Evolutionary conservation across 1,284 basidiomycete genomes (phyloP).

Genomic region (Pseudozyma hubeiensis): DNA sequence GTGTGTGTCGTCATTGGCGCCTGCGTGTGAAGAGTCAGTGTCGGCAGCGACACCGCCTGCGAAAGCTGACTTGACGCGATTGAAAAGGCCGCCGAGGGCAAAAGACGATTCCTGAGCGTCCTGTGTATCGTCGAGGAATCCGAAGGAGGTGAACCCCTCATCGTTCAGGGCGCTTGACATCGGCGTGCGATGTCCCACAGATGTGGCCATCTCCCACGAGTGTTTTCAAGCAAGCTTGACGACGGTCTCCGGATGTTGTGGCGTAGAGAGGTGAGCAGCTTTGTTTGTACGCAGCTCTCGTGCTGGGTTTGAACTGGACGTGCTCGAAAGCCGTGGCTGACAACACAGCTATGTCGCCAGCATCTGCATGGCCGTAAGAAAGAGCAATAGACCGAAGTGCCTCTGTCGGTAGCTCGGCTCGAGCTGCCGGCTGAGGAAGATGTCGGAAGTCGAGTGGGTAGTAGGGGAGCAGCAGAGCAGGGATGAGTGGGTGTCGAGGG

Average conservation of each 20-base stretch:
- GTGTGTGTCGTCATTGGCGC: not conserved
- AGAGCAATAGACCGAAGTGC: not conserved
- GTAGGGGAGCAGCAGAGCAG: not conserved
- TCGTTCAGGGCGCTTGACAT: not conserved
- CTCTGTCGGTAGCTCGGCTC: not conserved
- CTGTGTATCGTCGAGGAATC: slow-evolving; percentile 58
- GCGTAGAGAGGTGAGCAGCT: too few species aligned
- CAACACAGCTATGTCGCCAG: not conserved
- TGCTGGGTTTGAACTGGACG: not conserved
- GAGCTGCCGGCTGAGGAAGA: not conserved
- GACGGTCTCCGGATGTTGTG: not conserved
- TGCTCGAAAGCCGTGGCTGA: not conserved
- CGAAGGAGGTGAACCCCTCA: slow-evolving; percentile 54
- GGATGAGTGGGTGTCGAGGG: slow-evolving; percentile 1
- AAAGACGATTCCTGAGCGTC: slow-evolving; percentile 51
- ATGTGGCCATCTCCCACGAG: not conserved
- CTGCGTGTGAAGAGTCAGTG: slow-evolving; percentile 1
- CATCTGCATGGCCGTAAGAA: not conserved
- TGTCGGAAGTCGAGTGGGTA: slow-evolving; percentile 1
- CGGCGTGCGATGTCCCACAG: slow-evolving; percentile 5
- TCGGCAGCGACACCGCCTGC: slow-evolving; percentile 17
- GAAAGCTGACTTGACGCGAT: slow-evolving; percentile 60
- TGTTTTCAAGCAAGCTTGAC: not conserved
- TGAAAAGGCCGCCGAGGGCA: slow-evolving; percentile 58
- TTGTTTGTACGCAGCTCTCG: too few species aligned